Evolutionary conservation across 192 early-diverging fungal species (phyloP).

Genomic region (Obelidium mucronatum): DNA sequence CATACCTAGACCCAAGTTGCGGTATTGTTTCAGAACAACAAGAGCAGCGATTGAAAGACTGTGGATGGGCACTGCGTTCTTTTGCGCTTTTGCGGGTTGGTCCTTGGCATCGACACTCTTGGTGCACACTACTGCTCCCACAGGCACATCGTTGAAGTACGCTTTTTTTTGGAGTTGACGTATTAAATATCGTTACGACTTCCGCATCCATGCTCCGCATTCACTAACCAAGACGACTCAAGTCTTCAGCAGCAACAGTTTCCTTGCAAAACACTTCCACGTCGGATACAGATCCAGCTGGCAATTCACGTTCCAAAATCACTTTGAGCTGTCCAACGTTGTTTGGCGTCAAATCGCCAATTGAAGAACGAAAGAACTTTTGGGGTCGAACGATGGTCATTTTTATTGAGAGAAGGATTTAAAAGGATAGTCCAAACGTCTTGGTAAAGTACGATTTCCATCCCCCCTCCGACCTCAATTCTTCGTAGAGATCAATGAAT

Average conservation of each 20-base stretch:
- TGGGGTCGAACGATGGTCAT: constrained; percentile 16
- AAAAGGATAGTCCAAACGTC: neutral
- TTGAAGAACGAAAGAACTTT: constrained; percentile 23
- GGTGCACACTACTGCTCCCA: constrained; percentile 29
- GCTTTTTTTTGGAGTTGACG: no score
- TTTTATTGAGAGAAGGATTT: neutral
- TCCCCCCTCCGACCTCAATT: neutral
- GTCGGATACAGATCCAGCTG: neutral
- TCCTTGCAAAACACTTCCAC: constrained; percentile 21
- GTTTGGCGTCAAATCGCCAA: constrained; percentile 36
- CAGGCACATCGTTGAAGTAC: constrained; percentile 43
- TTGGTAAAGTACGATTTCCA: constrained; percentile 23
- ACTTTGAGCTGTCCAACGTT: constrained; percentile 36
- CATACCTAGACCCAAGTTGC: constrained; percentile 77
- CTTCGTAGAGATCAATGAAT: constrained; percentile 18
- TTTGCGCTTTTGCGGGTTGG: neutral
- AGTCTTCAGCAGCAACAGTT: constrained; percentile 8
- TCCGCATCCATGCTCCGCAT: no score
- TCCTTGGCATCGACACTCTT: constrained; percentile 16
- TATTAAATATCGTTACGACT: no score
- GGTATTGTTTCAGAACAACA: constrained; percentile 80
- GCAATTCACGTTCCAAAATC: constrained; percentile 16
- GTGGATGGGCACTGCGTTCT: constrained; percentile 1
- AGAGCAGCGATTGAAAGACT: constrained; percentile 80
- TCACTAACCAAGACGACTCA: constrained; percentile 27